Evolutionary conservation across 23 red algal species (phyloP).

Genomic region (Gracilaria domingensis): DNA sequence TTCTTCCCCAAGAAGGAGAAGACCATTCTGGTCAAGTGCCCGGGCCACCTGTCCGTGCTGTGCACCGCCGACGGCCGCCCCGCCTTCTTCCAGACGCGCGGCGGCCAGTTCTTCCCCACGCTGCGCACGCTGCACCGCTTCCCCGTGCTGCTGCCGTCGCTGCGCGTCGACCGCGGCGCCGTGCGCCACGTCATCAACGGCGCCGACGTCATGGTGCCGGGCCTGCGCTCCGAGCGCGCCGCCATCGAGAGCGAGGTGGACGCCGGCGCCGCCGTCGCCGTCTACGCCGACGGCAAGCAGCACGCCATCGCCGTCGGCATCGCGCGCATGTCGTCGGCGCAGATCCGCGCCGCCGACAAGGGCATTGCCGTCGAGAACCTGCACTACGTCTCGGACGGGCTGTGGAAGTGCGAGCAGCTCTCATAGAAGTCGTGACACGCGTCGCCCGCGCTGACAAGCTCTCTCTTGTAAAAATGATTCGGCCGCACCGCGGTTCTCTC

Average conservation of each 20-base stretch:
- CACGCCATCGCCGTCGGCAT: conserved; percentile 89
- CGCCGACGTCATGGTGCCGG: conserved; percentile 95
- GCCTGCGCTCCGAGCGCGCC: conserved; percentile 84
- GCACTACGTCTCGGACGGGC: conserved; percentile 82
- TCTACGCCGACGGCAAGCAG: conserved; percentile 84
- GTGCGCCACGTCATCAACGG: conserved; percentile 94
- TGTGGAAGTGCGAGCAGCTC: conserved; percentile 77
- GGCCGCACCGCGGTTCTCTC: too few relatives aligned
- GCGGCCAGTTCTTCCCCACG: conserved; percentile 80
- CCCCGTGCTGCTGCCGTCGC: conserved; percentile 82
- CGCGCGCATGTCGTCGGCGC: conserved; percentile 62
- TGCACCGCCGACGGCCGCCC: conserved; percentile 32
- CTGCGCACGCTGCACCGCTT: conserved; percentile 86
- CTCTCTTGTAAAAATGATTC: too few relatives aligned
- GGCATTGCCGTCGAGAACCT: conserved; percentile 96
- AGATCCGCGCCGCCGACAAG: conserved; percentile 77
- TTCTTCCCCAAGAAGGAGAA: conserved; percentile 97
- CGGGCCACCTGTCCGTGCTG: conserved; percentile 73
- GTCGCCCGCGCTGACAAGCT: too few relatives aligned
- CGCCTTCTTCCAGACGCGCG: conserved; percentile 83
- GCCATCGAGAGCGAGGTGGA: conserved; percentile 68
- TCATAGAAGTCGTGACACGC: not conserved
- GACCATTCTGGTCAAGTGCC: conserved; percentile 77
- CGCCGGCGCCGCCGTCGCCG: conserved; percentile 55
- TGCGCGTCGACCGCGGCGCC: conserved; percentile 95